Percentiles rank a stretch among this genome's conserved stretches.
Evolutionary conservation across 2,329 filamentous ascomycete genomes (phyloP).

Genomic region (Verticillium zaregamsianum): DNA sequence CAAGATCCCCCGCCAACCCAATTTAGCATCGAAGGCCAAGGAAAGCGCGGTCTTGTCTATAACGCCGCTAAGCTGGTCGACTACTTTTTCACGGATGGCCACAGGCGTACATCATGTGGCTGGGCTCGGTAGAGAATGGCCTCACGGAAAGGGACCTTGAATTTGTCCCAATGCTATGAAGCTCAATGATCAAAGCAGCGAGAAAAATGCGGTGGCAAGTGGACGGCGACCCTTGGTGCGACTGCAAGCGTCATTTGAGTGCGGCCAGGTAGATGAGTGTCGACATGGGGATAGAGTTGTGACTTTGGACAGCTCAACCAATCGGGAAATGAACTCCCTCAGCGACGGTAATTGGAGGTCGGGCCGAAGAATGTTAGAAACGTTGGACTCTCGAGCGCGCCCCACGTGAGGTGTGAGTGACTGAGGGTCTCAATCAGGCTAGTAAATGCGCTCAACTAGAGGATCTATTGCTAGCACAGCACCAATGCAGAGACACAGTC

Average conservation of each 20-base stretch:
- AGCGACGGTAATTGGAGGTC: background rate
- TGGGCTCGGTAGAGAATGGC: constrained; percentile 47
- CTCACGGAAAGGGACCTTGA: constrained; percentile 38
- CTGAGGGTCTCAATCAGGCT: too few species aligned
- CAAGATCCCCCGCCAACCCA: background rate
- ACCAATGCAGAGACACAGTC: background rate
- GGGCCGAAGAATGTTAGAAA: background rate
- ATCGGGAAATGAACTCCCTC: background rate
- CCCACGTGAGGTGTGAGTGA: background rate
- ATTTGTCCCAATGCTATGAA: constrained; percentile 68
- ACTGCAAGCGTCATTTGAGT: background rate
- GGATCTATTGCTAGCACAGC: background rate
- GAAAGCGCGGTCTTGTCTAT: constrained; percentile 67
- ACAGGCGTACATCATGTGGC: constrained; percentile 33
- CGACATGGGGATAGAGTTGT: background rate
- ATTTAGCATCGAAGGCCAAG: constrained; percentile 2
- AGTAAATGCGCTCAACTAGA: too few species aligned
- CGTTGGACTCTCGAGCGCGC: background rate
- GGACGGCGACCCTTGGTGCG: background rate
- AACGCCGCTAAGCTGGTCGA: constrained; percentile 53
- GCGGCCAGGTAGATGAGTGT: background rate
- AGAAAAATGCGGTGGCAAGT: background rate
- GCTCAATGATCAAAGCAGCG: constrained; percentile 22
- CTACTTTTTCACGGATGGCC: constrained; percentile 38
- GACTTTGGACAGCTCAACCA: background rate